Percentiles rank a stretch among this genome's conserved stretches.
phyloP scores from a whole-genome alignment of 176 grass and related monocot species.

The Pontederia paniculata region DNA sequence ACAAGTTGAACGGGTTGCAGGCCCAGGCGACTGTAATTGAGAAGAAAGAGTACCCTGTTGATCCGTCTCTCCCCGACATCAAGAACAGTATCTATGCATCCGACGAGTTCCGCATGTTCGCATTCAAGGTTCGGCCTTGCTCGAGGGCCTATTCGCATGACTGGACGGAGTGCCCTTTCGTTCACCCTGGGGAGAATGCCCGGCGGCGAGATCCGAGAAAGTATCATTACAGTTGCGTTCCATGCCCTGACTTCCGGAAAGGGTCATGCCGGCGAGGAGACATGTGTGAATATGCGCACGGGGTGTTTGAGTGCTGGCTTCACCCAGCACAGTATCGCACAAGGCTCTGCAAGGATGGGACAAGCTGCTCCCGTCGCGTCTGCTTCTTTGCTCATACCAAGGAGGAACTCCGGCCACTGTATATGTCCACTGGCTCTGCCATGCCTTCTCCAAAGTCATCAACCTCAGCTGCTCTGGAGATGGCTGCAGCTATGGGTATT shows the following conservation, averaged over 20 bases:
- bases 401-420: conserved; percentile 76
- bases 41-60: conserved; percentile 83
- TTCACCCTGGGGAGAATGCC: conserved; percentile 95
- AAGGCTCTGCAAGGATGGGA: conserved; percentile 58
- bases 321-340: conserved; percentile 82
- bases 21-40: conserved; percentile 17
- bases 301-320: conserved; percentile 87
- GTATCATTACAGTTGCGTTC: conserved; percentile 89
- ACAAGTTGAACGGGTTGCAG: conserved; percentile 15
- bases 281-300: conserved; percentile 67
- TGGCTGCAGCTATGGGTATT: conserved; percentile 44
- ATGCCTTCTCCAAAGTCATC: conserved; percentile 32
- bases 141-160: conserved; percentile 96
- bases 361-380: conserved; percentile 47
- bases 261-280: conserved; percentile 66
- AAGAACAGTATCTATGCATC: conserved; percentile 84
- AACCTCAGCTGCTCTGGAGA: conserved; percentile 39
- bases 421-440: conserved; percentile 59
- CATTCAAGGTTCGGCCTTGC: conserved; percentile 97
- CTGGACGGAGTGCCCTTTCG: conserved; percentile 99
- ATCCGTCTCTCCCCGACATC: conserved; percentile 79
- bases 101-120: conserved; percentile 94
- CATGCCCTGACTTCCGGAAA: conserved; percentile 93
- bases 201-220: conserved; percentile 82
- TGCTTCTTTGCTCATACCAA: conserved; percentile 80